Base-by-base conservation (phyloP, 495 filamentous ascomycete species). In the Glonium stellatum region DNA sequence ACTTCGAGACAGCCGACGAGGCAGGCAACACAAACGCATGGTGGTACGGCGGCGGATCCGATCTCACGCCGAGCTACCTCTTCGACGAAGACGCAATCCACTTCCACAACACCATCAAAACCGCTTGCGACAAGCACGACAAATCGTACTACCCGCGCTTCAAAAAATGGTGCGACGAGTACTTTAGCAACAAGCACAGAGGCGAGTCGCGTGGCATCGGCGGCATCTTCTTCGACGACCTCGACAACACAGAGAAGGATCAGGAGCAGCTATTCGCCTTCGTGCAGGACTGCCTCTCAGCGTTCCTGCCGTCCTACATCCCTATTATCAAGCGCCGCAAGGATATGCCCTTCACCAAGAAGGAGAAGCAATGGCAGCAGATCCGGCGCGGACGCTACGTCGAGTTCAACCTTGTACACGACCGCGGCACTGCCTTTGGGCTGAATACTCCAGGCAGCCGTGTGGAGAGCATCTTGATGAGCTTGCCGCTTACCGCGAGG, bases 101-200 rank as follows among this genome's bases (percentile, higher is more conserved):
- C 69, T 99, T 99, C 82, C 93, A 99, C 77, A 84, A 82, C 68
- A 88, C 85, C 4, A 87, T 97, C 70, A 97, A 97, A 73, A 85
- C 89, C 22, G 84, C 88, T 1, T 99, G 93, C 75, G 93, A 99
- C 68, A 86, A 86, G 59, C 93, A 99, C 71, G 88, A 97, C 74
- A 87, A 87, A 62, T 80, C 77, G 11, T 99, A 96, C 79, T 99
- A 95, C 70, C 88, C 91, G 12, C 84, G 84, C 35, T 99, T 97
- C 81, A 99, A 99, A 77, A 83, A 87, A 62, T 99, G 93, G 93
- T 99, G 93, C 70, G 93, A 99, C 70, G 85, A 92, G 63, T 99
- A 99, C 77, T 99, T 99, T 74, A 84, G 81, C 75, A 84, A 96
- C 67, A 89, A 89, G 64, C 93, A 99, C 73, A 89, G 93, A 36